Evolutionary conservation across 352 stramenopile genomes (phyloP).

Genomic region (Pythium phragmitis): DNA sequence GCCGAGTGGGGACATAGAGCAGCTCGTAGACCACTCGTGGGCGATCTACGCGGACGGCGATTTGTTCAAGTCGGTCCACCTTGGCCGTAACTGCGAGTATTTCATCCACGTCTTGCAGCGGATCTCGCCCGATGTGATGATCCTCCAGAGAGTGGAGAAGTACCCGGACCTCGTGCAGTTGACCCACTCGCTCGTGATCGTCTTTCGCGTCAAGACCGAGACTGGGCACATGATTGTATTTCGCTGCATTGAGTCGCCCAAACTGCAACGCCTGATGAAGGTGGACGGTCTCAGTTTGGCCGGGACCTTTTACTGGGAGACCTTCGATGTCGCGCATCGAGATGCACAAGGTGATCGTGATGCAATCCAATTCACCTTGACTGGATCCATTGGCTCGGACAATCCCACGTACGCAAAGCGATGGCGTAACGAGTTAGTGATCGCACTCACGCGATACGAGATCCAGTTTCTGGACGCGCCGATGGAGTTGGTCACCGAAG

Average conservation of each 20-base stretch:
- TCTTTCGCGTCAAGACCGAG: conserved; percentile 15
- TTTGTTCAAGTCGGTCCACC: not conserved
- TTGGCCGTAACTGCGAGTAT: not conserved
- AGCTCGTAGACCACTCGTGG: not conserved
- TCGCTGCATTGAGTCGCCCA: not conserved
- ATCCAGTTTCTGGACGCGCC: not conserved
- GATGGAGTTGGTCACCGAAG: too few species aligned
- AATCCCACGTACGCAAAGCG: not conserved
- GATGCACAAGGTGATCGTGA: not conserved
- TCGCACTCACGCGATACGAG: not conserved
- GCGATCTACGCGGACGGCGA: conserved; percentile 2
- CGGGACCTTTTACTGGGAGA: conserved; percentile 19
- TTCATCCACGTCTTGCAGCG: conserved; percentile 19
- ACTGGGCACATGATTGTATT: conserved; percentile 6
- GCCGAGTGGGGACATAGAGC: conserved; percentile 1
- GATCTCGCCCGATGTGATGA: conserved; percentile 12
- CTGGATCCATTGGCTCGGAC: not conserved
- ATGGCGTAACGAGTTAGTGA: not conserved
- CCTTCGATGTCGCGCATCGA: not conserved
- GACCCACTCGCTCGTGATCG: conserved; percentile 12
- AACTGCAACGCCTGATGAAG: not conserved
- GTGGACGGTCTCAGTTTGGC: not conserved
- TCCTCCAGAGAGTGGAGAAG: conserved; percentile 17
- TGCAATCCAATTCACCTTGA: not conserved
- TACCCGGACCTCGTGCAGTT: conserved; percentile 10